Conservation (phyloP, 345 rosid genomes). For the Hibiscus mutabilis region DNA sequence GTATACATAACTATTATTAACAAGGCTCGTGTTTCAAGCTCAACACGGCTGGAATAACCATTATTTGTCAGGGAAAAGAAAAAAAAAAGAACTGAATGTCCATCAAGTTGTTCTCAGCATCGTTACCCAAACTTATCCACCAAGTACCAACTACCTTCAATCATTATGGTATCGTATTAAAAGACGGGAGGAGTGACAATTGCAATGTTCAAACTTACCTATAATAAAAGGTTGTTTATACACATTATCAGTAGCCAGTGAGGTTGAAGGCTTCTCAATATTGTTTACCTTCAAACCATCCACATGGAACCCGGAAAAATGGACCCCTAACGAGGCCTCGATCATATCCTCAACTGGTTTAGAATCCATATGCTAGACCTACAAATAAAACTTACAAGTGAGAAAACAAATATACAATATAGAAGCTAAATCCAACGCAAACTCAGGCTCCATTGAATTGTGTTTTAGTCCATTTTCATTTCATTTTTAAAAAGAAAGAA, state of each 20-base stretch:
- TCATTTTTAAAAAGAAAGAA: background rate
- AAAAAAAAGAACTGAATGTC: too few relatives aligned
- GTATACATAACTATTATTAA: background rate
- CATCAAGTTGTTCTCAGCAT: too few relatives aligned
- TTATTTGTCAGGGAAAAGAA: background rate
- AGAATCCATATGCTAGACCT: conserved; percentile 44
- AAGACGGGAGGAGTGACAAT: background rate
- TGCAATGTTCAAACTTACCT: conserved; percentile 35
- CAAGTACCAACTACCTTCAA: background rate
- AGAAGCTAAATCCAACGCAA: background rate
- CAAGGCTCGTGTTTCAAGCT: background rate
- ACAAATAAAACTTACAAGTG: conserved; percentile 9
- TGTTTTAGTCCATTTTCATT: background rate
- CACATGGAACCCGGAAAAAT: conserved; percentile 86
- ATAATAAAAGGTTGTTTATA: conserved; percentile 84
- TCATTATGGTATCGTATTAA: background rate
- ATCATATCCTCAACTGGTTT: conserved; percentile 75
- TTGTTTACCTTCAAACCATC: conserved; percentile 40
- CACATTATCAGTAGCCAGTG: conserved; percentile 44
- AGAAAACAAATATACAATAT: background rate
- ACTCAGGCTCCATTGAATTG: background rate
- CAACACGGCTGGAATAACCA: background rate
- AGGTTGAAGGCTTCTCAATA: conserved; percentile 37
- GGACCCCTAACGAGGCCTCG: conserved; percentile 71
- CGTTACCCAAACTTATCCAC: background rate